These are phyloP conservation scores for Dendrobium nobile DNA, from an alignment of 106 monocot species.

Conservation along the genomic window DNA sequence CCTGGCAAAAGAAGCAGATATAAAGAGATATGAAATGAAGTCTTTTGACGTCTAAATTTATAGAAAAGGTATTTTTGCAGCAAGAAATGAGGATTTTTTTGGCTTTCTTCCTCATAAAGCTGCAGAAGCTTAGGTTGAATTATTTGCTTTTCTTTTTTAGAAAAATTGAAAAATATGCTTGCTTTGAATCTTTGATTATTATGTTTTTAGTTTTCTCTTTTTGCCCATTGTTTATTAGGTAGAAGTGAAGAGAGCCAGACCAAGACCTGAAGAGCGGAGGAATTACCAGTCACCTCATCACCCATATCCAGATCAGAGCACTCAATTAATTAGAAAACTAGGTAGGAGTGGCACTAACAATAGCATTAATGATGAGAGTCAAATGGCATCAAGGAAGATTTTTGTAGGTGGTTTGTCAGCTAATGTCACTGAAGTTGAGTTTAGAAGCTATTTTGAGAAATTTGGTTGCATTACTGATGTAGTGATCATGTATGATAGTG, in stretches of 20 bases:
- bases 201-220: not conserved
- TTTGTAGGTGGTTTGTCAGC: constrained; percentile 77
- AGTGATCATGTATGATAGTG: constrained; percentile 58
- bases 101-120: not conserved
- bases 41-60: not conserved
- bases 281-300: constrained; percentile 12
- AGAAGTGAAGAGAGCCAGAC: constrained; percentile 51
- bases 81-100: not conserved
- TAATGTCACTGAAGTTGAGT: constrained; percentile 34
- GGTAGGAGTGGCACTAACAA: constrained; percentile 13
- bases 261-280: constrained; percentile 22
- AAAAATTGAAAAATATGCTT: not conserved
- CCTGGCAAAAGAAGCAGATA: too few species aligned
- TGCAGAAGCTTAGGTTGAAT: not conserved
- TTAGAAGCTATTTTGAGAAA: constrained; percentile 51
- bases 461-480: constrained; percentile 62
- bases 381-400: constrained; percentile 45
- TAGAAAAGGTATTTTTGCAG: not conserved
- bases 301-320: constrained; percentile 11
- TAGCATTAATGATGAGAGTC: not conserved
- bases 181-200: constrained; percentile 2
- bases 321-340: constrained; percentile 7
- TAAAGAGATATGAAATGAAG: too few species aligned
- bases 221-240: constrained; percentile 25
- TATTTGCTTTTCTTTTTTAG: not conserved